Base-by-base conservation (phyloP, 208 protist genomes). In the Histomonas meleagridis region DNA sequence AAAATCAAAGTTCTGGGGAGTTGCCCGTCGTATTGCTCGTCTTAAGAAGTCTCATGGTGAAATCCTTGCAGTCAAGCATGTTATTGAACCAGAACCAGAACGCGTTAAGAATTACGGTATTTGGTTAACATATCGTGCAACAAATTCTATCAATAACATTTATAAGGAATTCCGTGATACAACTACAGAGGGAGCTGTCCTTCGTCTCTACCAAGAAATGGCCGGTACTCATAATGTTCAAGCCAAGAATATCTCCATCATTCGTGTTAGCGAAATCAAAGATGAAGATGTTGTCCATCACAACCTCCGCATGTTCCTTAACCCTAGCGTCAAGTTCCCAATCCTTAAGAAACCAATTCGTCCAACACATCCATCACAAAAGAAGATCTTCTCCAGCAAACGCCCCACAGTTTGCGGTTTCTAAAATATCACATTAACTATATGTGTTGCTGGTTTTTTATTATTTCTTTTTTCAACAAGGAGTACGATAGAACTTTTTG, bases 91-190 rank as follows among this genome's bases (percentile, higher is more conserved):
- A 93, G 97, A 97, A 93, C 96, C 98, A 69, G 93, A 70, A 48
- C 53, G 62, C 10, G 96, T 98, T 92, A 98, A 98, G 95, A 99
- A 99, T 96, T 99, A 97, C 95, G 96, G 96, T 93, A 96, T 99
- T 90, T 98, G 97, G 94, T 95, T 99, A 92, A 96, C 98, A 95
- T 99, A 99, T 96, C 97, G 98, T 95, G 97, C 97, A 92, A 96
- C 97, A 92, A 97, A 95, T 93, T 97, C 97, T 91, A 98, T 97
- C 92, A 98, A 98, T 93, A 99, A 99, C 96, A 98, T 99, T 96
- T 97, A 98, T 95, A 99, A 99, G 96, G 98, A 99, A 95, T 99
- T 97, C 96, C 96, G 98, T 92, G 98, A 98, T 91, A 95, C 96
- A 94, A 90, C 62, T 48, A 53, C 92, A 55, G 72, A 93, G 40